Evolutionary conservation across 202 grass and related monocot species (phyloP), one percentile per base, ranked within the genome.

Genomic region (Miscanthus sacchariflorus): DNA sequence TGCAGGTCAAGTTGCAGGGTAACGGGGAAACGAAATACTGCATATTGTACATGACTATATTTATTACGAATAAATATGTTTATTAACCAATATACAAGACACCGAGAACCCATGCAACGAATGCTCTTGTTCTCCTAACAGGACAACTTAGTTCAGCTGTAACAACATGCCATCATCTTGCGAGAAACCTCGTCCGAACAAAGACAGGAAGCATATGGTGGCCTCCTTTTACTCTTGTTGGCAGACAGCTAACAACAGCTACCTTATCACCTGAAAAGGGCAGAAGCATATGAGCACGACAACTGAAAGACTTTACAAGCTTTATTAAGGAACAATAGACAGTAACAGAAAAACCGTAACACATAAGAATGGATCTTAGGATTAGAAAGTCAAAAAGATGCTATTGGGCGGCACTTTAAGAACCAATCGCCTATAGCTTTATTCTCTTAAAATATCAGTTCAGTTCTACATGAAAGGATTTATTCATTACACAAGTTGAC

Each of bases 31-130:
- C 2, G 5, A 59, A 72, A 72, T 24, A 88, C 43, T 13, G 5
- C 40, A 50, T 44, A 54, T 42, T 81, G 58, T 77, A 91, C 64
- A 91, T 12, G 6, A 23, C 36, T 38, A 59, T 76, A 76, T 78
- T 90, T 82, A 90, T 90, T 82, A 81, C 2, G 30, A 85, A 70
- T 3, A 28, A 81, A 91, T 25, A 88, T 42, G 42, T 78, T 76
- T 66, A 28, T 76, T 66, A 28, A 81, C 24, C 76, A 88, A 88
- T 91, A 66, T 88, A 88, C 90, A 91, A 38, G 72, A 78, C 69
- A 85, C 73, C 48, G 40, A 72, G 70, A 88, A 78, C 23, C 74
- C 75, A 85, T 43, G 70, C 63, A 77, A 70, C 30, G 23, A 77
- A 72, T 45, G 76, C 81, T 58, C 19, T 64, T 43, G 43, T 54